Evolutionary conservation across 2,329 filamentous ascomycete genomes (phyloP).

Genomic region (Sarocladium brachiariae): DNA sequence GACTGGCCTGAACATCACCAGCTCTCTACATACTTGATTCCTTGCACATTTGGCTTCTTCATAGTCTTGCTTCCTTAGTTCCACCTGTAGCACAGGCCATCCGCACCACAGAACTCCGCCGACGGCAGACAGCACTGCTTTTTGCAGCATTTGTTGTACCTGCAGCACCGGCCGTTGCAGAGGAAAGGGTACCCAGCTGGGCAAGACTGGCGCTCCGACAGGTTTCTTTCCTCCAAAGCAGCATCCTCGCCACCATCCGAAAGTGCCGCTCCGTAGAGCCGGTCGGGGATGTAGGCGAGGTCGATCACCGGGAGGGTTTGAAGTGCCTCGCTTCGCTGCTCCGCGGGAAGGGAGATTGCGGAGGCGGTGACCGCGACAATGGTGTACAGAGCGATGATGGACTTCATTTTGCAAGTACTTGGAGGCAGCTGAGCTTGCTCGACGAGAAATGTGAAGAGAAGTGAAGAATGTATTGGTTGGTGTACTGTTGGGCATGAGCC

Average conservation of each 20-base stretch:
- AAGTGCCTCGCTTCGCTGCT: background rate
- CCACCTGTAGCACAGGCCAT: constrained; percentile 3
- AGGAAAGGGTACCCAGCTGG: constrained; percentile 3
- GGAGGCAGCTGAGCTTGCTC: background rate
- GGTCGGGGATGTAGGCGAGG: background rate
- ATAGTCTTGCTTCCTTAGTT: background rate
- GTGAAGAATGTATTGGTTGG: too few species aligned
- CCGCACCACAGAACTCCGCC: constrained; percentile 3
- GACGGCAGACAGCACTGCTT: constrained; percentile 1
- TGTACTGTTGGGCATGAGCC: too few species aligned
- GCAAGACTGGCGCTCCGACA: background rate
- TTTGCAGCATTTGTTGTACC: constrained; percentile 5
- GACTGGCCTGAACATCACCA: too few species aligned
- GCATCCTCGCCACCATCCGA: background rate
- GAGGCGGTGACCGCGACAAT: background rate
- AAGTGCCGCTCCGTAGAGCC: background rate
- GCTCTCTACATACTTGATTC: background rate
- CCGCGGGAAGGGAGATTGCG: background rate
- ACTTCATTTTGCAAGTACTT: background rate
- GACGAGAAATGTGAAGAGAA: background rate
- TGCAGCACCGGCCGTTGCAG: constrained; percentile 4
- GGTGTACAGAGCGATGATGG: background rate
- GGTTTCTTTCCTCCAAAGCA: background rate
- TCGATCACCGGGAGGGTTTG: background rate
- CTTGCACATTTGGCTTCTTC: background rate